phyloP scores from a whole-genome alignment of 2,329 filamentous ascomycete species.

The Exophiala aquamarina region DNA sequence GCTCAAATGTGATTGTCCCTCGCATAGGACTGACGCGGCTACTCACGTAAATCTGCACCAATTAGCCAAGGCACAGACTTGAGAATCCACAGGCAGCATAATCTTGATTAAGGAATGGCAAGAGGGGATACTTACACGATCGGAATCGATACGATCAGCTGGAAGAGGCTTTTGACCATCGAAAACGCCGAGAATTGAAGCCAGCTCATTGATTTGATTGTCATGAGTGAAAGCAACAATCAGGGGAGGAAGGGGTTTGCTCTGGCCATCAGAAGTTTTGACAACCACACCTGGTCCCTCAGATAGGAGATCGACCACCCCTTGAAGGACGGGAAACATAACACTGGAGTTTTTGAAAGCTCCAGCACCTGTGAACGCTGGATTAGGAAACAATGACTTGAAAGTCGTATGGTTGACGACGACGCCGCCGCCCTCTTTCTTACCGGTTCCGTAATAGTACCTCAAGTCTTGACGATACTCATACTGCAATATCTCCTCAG shows the following conservation, averaged over 20 bases:
- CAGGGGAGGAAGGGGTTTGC: conserved; percentile 48
- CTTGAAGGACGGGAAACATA: conserved; percentile 63
- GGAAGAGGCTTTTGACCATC: conserved; percentile 55
- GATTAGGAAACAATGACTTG: too few relatives aligned
- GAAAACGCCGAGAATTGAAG: conserved; percentile 61
- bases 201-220: conserved; percentile 63
- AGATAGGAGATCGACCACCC: conserved; percentile 54
- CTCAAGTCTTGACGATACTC: conserved; percentile 68
- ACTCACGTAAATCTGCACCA: conserved; percentile 51
- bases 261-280: conserved; percentile 42
- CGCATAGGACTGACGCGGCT: conserved; percentile 62
- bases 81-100: conserved; percentile 35
- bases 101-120: too few relatives aligned
- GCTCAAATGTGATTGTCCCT: conserved; percentile 65
- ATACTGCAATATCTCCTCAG: conserved; percentile 62
- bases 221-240: conserved; percentile 65
- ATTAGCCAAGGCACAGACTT: conserved; percentile 25
- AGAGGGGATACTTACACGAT: too few relatives aligned
- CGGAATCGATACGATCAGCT: conserved; percentile 35
- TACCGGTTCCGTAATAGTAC: conserved; percentile 67
- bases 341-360: conserved; percentile 55
- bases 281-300: conserved; percentile 51
- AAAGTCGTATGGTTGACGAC: too few relatives aligned
- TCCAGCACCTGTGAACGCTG: conserved; percentile 52
- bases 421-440: too few relatives aligned